A percentile compares a stretch with the other conserved stretches of the same genome.
phyloP scores from a whole-genome alignment of 2,329 filamentous ascomycete genomes.

The Sclerotinia sclerotiorum region DNA sequence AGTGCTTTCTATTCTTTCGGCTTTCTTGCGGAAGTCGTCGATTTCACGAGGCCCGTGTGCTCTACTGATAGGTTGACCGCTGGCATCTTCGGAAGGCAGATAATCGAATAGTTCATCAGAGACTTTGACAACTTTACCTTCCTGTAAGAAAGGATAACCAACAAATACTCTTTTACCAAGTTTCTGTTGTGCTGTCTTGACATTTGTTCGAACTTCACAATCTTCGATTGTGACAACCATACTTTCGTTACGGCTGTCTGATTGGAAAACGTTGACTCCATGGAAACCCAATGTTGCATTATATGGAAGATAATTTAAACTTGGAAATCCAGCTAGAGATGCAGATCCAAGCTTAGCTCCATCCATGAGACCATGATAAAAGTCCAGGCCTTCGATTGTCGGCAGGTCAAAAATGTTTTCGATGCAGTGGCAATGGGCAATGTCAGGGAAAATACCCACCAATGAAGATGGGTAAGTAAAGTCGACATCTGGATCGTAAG shows the following conservation, averaged over 20 bases:
- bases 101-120: conserved; percentile 95
- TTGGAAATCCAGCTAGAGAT: conserved; percentile 93
- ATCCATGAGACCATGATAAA: conserved; percentile 77
- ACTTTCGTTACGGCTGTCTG: conserved; percentile 94
- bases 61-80: conserved; percentile 60
- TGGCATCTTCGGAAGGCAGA: conserved; percentile 63
- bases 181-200: conserved; percentile 72
- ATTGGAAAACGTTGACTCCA: conserved; percentile 90
- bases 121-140: conserved; percentile 84
- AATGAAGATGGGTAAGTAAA: conserved; percentile 87
- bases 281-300: conserved; percentile 80
- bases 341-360: conserved; percentile 78
- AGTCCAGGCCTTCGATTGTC: conserved; percentile 83
- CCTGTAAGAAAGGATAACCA: conserved; percentile 92
- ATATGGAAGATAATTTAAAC: conserved; percentile 81
- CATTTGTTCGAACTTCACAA: conserved; percentile 67
- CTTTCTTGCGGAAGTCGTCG: conserved; percentile 79
- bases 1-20: conserved; percentile 76
- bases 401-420: conserved; percentile 97
- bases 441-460: conserved; percentile 84
- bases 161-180: conserved; percentile 86
- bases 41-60: conserved; percentile 77
- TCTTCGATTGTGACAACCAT: conserved; percentile 85
- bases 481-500: conserved; percentile 73
- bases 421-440: conserved; percentile 82